These are phyloP conservation scores for Vigna angularis DNA, from an alignment of 306 rosid genomes.

Conservation along the genomic window DNA sequence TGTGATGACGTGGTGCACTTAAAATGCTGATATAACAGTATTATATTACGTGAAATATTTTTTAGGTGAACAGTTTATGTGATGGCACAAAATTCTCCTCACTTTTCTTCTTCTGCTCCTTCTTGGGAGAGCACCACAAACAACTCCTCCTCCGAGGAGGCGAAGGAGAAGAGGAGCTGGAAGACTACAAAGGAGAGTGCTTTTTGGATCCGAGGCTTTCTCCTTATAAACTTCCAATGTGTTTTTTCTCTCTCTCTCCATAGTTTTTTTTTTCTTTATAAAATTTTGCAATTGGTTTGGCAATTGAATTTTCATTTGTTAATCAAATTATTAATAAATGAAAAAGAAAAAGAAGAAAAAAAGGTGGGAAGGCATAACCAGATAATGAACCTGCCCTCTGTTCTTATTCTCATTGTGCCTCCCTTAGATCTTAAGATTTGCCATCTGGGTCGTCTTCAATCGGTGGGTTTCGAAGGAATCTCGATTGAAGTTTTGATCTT, in stretches of 20 bases:
- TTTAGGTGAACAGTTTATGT: too few species aligned
- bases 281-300: conserved; percentile 61
- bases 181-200: conserved; percentile 21
- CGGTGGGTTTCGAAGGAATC: too few species aligned
- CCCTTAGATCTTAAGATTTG: conserved; percentile 77
- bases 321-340: conserved; percentile 71
- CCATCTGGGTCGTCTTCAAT: too few species aligned
- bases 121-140: conserved; percentile 86
- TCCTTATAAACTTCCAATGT: conserved; percentile 52
- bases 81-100: conserved; percentile 45
- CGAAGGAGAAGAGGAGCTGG: conserved; percentile 66
- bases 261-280: conserved; percentile 44
- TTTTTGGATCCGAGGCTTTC: conserved; percentile 42
- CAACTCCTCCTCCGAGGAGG: conserved; percentile 70
- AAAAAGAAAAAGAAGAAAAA: conserved; percentile 46
- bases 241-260: conserved; percentile 54
- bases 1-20: too few species aligned
- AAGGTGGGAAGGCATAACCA: conserved; percentile 71
- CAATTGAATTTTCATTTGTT: conserved; percentile 78
- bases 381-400: conserved; percentile 77
- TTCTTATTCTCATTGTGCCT: conserved; percentile 77
- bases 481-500: too few species aligned
- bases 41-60: too few species aligned
- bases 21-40: too few species aligned
- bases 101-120: conserved; percentile 51